A percentile compares a stretch with the other conserved stretches of the same genome.
Conservation (phyloP, 495 filamentous ascomycete genomes). For the Aspergillus heteromorphus region DNA sequence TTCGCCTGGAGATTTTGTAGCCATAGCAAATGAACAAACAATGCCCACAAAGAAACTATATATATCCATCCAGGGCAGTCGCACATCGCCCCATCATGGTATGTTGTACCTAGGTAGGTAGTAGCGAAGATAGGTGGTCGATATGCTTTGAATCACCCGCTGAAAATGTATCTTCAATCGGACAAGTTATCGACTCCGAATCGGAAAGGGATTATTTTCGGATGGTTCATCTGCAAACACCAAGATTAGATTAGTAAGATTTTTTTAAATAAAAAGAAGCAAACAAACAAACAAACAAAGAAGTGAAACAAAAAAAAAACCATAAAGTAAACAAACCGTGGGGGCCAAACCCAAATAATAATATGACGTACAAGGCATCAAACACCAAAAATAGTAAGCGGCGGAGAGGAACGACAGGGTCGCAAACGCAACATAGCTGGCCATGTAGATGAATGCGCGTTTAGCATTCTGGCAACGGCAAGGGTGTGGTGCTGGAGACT, state of each 20-base stretch:
- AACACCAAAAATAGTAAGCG: slow-evolving; percentile 15
- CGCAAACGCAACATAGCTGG: slow-evolving; percentile 3
- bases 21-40: too few relatives aligned
- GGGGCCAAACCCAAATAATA: slow-evolving; percentile 1
- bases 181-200: too few relatives aligned
- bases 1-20: too few relatives aligned
- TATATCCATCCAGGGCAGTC: too few relatives aligned
- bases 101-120: too few relatives aligned
- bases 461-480: too few relatives aligned
- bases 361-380: slow-evolving; percentile 10
- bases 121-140: too few relatives aligned
- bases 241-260: background rate
- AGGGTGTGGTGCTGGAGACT: background rate
- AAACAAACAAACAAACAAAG: background rate
- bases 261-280: slow-evolving; percentile 1
- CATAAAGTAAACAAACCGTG: background rate
- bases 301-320: slow-evolving; percentile 6
- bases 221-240: background rate
- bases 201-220: background rate
- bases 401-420: slow-evolving; percentile 8
- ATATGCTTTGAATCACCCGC: too few relatives aligned
- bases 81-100: too few relatives aligned
- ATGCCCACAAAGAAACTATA: too few relatives aligned
- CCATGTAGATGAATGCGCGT: background rate
- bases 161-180: too few relatives aligned